Evolutionary conservation across 73 alveolate genomes (phyloP), one percentile per base, ranked within the genome.

Genomic region (Uronychia setigera): DNA sequence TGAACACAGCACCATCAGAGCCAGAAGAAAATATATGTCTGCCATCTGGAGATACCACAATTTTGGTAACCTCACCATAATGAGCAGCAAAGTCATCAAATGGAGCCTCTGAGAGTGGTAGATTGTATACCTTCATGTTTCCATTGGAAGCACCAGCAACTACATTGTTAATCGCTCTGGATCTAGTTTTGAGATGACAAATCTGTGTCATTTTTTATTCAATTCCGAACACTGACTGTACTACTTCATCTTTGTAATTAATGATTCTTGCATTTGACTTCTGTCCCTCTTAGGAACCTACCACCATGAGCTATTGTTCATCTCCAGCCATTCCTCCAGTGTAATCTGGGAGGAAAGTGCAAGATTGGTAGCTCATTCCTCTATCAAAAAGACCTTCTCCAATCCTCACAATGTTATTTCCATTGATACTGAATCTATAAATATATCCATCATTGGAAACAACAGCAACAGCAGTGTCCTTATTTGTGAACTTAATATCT

Each of bases 21-120:
- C 99, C 99, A 1, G 96, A 84, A 26, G 98, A 89, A 78, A 96
- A 96, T 32, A 96, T 88, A 74, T 87, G 94, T 76, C 98, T 89
- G 25, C 94, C 93, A 85, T 94, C 99, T n/a, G 98, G 97, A 59
- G 98, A 92, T 58, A 90, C 76, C 0, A 93, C 81, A 13, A 96
- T 82, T 84, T 90, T 84, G 31, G 96, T 87, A 11, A 96, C 92
- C 35, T 92, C 96, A 9, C 99, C 99, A 19, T 59, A 34, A 87
- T 96, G 99, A 29, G 92, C 97, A 67, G 81, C 57, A 31, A 94
- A 74, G 0, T 88, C 87, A 31, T 96, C 97, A 34, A 92, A 80
- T 29, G 92, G 87, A 34, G 87, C 81, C 19, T 91, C 80, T 30
- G 78, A 34, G 74, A 91, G 80, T 30, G 89, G 87, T 75, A 86